Evolutionary conservation across 441 rosid genomes (phyloP).

Genomic region (Populus hybrid): DNA sequence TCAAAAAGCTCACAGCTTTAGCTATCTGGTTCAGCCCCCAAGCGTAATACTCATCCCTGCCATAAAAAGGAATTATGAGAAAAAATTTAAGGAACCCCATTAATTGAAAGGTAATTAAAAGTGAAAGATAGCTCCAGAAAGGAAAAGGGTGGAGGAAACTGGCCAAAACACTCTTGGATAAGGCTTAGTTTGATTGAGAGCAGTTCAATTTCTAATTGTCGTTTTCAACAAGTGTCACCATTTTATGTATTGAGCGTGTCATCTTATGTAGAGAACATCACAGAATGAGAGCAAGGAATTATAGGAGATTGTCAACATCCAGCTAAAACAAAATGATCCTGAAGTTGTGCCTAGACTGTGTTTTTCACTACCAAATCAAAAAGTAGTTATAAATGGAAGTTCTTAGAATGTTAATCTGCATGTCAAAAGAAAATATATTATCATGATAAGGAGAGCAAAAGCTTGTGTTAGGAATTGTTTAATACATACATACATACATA

Average conservation of each 20-base stretch:
- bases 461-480: neutral
- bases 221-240: neutral
- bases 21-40: slow-evolving; percentile 92
- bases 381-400: neutral
- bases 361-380: no score
- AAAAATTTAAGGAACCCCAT: neutral
- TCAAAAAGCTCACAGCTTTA: slow-evolving; percentile 91
- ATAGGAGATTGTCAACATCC: neutral
- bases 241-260: neutral
- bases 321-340: neutral
- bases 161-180: no score
- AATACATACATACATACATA: no score
- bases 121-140: neutral
- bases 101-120: neutral
- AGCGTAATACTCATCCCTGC: slow-evolving; percentile 93
- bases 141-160: neutral
- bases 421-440: neutral
- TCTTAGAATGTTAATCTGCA: neutral
- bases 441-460: neutral
- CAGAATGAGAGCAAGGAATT: neutral
- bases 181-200: neutral
- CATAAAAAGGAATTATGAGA: slow-evolving; percentile 13
- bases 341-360: neutral
- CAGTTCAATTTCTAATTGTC: neutral
- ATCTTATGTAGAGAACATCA: neutral